Evolutionary conservation across 805 yeast species (phyloP), one percentile per base, ranked within the genome.

Genomic region (Starmerella roubikii): DNA sequence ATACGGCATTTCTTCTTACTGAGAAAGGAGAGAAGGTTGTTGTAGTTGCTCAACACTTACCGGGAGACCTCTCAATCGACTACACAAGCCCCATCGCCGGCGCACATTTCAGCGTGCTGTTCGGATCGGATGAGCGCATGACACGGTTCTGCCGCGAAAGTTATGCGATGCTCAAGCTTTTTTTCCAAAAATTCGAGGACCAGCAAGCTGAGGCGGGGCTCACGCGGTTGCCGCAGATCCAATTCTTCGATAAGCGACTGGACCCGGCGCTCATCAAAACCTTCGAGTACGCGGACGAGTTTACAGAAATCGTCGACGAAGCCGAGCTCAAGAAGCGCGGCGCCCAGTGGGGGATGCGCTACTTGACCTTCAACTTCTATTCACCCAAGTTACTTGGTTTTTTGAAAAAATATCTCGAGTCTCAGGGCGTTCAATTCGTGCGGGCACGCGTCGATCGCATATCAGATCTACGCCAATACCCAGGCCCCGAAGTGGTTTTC

Each of bases 61-160:
- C 93, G 2, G 93, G 93, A 3, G 93, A 82, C 52, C 78, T 73
- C 47, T 74, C 84, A 3, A 71, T 71, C 41, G 64, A 71, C 35
- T 82, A 77, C 56, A 75, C 93, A 1, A 78, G 86, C 0, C 93
- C 93, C 0, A 78, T 78, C 71, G 93, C 93, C 0, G 78, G 78
- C 19, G 78, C 74, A 6, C 72, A 73, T 53, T 72, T 72, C 51
- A 67, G 74, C 2, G 64, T 71, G 44, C 42, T 34, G 11, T 76
- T 78, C 34, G 68, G 81, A 0, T 79, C 76, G 2, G 65, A 68
- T 42, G 80, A 75, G 46, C 64, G 59, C n/a, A 63, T 71, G 0
- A 49, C 76, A 36, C 54, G 52, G 3, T 74, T 62, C 48, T 86
- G 78, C 52, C 67, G 66, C 51, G 63, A 60, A 49, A 75, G 84